Evolutionary conservation across 768 basidiomycete genomes (phyloP), one percentile per base, ranked within the genome.

Genomic region (Xerocomellus intermedius): DNA sequence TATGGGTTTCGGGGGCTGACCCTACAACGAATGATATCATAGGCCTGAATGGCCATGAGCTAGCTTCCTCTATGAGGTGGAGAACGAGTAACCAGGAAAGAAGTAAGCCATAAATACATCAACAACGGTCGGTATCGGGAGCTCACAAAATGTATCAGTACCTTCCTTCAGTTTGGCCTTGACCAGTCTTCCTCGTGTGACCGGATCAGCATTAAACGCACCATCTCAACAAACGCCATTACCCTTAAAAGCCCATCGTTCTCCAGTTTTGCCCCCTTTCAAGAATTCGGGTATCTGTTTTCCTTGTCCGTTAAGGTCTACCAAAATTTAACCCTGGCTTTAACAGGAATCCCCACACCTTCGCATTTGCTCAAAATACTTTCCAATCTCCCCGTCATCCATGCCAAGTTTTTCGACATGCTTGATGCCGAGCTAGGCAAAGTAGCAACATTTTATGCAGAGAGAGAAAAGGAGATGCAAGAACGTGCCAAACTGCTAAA

Each of bases 371-470:
- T 69, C 22, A 74, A 79, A 21, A 69, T 90, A 24, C 67, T 89
- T 17, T 75, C 79, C 5, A 69, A 77, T 10, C 75, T 94, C 19
- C 78, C 84, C 13, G 76, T 82, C 0, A 72, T 79, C 22, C 88
- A 95, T 64, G 65, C 72, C 30, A 76, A 76, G 7, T 98, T 97
- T 74, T 91, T 98, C 56, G 78, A 82, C 3, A 76, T 83, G 22
- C 77, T 98, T 8, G 90, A 97, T 60, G 66, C 66, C 1, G 87
- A 99, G 67, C 75, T 98, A 3, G 83, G 87, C 21, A 97, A 96
- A 69, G 83, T 98, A 13, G 90, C 91, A 55, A 72, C 75, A 1
- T 99, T 99, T 70, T 98, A 91, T 67, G 64, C 80, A 6, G 83
- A 82, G 24, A 79, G 85, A 28, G 94, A 85, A 72, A 77, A 77